Evolutionary conservation across 2,329 filamentous ascomycete species (phyloP).

Genomic region (Thelonectria blattea): DNA sequence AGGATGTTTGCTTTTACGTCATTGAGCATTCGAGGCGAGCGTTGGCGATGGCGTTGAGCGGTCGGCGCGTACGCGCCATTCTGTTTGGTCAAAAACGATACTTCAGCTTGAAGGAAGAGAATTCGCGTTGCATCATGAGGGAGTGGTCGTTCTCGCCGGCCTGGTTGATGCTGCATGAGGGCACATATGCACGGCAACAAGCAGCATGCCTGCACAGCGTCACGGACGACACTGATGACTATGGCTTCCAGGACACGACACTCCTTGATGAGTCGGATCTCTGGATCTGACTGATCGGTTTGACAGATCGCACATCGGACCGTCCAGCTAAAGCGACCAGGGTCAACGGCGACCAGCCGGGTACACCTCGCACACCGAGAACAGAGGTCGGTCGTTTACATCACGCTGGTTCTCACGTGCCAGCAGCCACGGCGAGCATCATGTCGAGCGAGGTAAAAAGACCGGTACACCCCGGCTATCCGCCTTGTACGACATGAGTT

Average conservation of each 20-base stretch:
- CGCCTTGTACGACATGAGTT: constrained; percentile 3
- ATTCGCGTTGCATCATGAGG: constrained; percentile 26
- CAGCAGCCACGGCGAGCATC: neutral
- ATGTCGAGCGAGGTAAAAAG: constrained; percentile 7
- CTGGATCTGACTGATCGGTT: constrained; percentile 26
- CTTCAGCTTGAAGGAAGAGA: constrained; percentile 8
- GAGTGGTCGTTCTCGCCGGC: neutral
- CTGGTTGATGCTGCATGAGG: constrained; percentile 14
- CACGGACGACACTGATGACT: constrained; percentile 1
- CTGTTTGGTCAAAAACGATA: constrained; percentile 24
- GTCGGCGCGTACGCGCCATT: constrained; percentile 24
- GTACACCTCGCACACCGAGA: constrained; percentile 13
- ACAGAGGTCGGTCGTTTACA: constrained; percentile 16
- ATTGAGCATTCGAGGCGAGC: constrained; percentile 24
- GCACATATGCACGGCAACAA: constrained; percentile 4
- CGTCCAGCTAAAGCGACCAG: constrained; percentile 16
- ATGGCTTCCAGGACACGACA: constrained; percentile 8
- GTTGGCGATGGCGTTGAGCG: constrained; percentile 34
- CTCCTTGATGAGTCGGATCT: constrained; percentile 12
- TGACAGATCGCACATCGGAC: constrained; percentile 26
- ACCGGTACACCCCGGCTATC: constrained; percentile 3
- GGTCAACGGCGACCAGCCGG: constrained; percentile 13
- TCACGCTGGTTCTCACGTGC: constrained; percentile 14
- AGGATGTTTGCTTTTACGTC: constrained; percentile 15
- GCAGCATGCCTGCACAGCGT: neutral